Evolutionary conservation across 495 filamentous ascomycete genomes (phyloP).

Genomic region (Pyrenopolyporus hunteri): DNA sequence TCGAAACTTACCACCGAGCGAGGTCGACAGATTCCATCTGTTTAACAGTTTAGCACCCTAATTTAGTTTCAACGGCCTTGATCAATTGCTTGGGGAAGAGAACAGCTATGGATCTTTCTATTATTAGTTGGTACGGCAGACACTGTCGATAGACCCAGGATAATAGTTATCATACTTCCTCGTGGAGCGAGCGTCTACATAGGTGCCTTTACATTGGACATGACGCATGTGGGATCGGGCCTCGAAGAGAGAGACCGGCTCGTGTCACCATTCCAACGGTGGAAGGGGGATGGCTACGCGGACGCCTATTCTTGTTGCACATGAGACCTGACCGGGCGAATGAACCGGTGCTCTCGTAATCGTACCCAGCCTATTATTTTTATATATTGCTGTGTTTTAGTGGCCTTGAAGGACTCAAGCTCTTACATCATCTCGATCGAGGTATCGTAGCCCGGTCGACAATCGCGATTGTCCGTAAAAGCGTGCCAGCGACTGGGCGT

Average conservation of each 20-base stretch:
- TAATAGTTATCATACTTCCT: background rate
- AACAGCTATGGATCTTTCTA: too few species aligned
- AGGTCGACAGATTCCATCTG: conserved; percentile 8
- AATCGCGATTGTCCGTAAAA: conserved; percentile 15
- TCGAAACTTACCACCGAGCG: conserved; percentile 4
- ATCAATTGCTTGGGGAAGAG: too few species aligned
- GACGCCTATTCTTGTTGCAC: conserved; percentile 27
- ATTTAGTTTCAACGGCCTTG: too few species aligned
- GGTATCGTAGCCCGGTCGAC: background rate
- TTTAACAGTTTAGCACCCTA: too few species aligned
- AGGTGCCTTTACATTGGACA: conserved; percentile 16
- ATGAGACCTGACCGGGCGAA: background rate
- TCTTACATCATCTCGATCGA: conserved; percentile 32
- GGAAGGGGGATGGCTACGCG: too few species aligned
- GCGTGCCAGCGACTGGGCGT: conserved; percentile 5
- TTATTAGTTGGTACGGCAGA: too few species aligned
- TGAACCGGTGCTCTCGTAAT: conserved; percentile 8
- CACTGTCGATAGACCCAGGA: too few species aligned
- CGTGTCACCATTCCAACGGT: conserved; percentile 34
- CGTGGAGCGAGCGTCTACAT: background rate
- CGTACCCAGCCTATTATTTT: background rate
- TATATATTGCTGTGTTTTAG: background rate
- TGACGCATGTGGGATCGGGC: conserved; percentile 29
- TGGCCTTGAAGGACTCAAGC: background rate
- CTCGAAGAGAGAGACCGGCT: conserved; percentile 18